phyloP scores from a whole-genome alignment of 2,329 filamentous ascomycete genomes.

The Davidsoniella eucalypti region DNA sequence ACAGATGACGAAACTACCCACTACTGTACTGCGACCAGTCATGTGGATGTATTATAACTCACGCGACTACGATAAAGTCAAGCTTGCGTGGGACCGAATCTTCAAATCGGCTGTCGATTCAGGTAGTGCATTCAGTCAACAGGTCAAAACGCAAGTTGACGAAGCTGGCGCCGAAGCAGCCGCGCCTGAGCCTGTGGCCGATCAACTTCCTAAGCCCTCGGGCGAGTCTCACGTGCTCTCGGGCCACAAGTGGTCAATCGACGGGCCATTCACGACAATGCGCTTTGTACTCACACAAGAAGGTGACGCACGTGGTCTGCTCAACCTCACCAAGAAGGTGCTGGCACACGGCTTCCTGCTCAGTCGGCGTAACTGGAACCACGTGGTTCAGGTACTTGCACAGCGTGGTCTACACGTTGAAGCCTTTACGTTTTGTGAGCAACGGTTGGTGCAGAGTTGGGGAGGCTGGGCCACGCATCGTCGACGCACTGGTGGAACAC shows the following conservation, averaged over 20 bases:
- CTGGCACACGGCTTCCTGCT: conserved; percentile 52
- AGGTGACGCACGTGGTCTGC: conserved; percentile 29
- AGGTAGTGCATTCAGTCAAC: conserved; percentile 9
- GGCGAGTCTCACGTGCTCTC: conserved; percentile 15
- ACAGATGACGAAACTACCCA: conserved; percentile 25
- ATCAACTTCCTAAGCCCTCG: neutral
- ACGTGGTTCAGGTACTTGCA: conserved; percentile 52
- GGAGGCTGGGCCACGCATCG: conserved; percentile 46
- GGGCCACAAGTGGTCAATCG: conserved; percentile 35
- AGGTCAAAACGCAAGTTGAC: conserved; percentile 18
- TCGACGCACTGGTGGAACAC: conserved; percentile 17
- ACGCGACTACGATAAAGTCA: conserved; percentile 41
- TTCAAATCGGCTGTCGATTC: conserved; percentile 13
- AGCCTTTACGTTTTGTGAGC: conserved; percentile 62
- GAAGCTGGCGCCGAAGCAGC: conserved; percentile 21
- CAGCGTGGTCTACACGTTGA: conserved; percentile 39
- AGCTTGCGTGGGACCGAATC: conserved; percentile 48
- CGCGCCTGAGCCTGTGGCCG: conserved; percentile 12
- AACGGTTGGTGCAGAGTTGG: conserved; percentile 62
- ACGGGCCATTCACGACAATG: conserved; percentile 30
- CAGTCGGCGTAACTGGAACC: conserved; percentile 67
- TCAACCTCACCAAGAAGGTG: conserved; percentile 36
- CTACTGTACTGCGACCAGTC: conserved; percentile 42
- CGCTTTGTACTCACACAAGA: conserved; percentile 26
- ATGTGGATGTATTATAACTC: conserved; percentile 50